phyloP scores from a whole-genome alignment of 306 rosid species.

The Abrus pulchellus region DNA sequence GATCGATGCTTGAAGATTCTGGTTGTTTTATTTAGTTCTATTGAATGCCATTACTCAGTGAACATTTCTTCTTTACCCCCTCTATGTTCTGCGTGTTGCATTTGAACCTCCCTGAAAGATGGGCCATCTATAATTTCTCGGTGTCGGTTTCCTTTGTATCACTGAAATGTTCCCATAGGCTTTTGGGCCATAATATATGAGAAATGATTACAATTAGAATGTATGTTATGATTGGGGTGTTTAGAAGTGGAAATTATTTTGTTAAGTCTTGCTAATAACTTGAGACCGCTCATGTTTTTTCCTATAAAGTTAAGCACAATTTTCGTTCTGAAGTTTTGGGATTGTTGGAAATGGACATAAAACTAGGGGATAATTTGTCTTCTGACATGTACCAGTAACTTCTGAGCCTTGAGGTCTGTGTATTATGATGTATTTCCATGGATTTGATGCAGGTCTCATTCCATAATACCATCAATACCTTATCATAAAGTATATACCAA shows the following conservation, averaged over 20 bases:
- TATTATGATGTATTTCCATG: background rate
- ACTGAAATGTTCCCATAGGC: conserved; percentile 11
- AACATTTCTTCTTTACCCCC: conserved; percentile 8
- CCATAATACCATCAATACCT: conserved; percentile 16
- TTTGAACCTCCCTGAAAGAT: conserved; percentile 30
- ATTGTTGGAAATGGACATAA: background rate
- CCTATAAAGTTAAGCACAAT: background rate
- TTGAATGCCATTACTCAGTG: conserved; percentile 37
- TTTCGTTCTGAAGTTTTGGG: conserved; percentile 12
- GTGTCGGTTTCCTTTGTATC: conserved; percentile 25
- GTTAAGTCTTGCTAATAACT: conserved; percentile 5
- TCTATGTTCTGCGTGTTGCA: conserved; percentile 12
- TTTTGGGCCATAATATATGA: conserved; percentile 22
- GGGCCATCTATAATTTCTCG: background rate
- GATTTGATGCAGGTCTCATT: conserved; percentile 27
- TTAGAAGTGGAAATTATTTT: conserved; percentile 28
- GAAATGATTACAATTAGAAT: background rate
- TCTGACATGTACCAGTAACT: conserved; percentile 10
- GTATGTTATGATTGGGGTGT: background rate
- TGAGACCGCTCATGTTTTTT: conserved; percentile 32
- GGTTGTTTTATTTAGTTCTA: conserved; percentile 25
- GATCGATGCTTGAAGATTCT: conserved; percentile 40
- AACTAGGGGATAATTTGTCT: conserved; percentile 31
- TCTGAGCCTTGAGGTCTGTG: conserved; percentile 17
- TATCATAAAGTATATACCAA: conserved; percentile 4